Percentiles rank a stretch among this genome's conserved stretches.
Conservation (phyloP, 306 rosid genomes). For the Inga oerstediana region DNA sequence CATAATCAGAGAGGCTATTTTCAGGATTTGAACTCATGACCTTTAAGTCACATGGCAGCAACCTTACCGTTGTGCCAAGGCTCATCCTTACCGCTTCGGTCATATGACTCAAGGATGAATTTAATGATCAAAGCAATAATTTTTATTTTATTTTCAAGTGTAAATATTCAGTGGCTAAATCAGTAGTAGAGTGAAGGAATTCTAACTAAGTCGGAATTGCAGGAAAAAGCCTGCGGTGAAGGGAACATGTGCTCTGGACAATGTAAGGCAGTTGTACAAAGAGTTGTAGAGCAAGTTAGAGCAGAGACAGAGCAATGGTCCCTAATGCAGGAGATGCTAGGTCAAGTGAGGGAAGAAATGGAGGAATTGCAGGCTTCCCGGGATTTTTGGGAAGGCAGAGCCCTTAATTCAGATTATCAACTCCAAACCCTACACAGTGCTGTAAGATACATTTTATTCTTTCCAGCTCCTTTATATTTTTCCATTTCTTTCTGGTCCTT, state of each 20-base stretch:
- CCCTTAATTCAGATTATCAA: slow-evolving; percentile 57
- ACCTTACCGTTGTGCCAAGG: too few relatives aligned
- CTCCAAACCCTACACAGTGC: slow-evolving; percentile 54
- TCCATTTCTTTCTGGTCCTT: neutral
- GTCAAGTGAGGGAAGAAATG: slow-evolving; percentile 89
- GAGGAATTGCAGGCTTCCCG: slow-evolving; percentile 89
- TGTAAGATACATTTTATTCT: slow-evolving; percentile 46
- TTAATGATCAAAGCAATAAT: neutral
- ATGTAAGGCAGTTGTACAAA: slow-evolving; percentile 76
- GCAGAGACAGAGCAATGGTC: slow-evolving; percentile 97
- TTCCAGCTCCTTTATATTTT: neutral
- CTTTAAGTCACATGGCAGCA: too few relatives aligned
- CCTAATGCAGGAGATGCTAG: slow-evolving; percentile 93
- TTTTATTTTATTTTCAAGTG: neutral
- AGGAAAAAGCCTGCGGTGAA: slow-evolving; percentile 54
- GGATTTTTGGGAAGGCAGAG: slow-evolving; percentile 82
- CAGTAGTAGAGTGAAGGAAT: slow-evolving; percentile 4
- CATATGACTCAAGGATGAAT: neutral
- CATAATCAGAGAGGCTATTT: too few relatives aligned
- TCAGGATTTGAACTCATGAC: too few relatives aligned
- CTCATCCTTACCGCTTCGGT: neutral
- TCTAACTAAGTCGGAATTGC: slow-evolving; percentile 19
- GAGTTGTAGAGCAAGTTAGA: slow-evolving; percentile 85
- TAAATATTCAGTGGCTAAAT: slow-evolving; percentile 6
- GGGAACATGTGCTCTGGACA: slow-evolving; percentile 74